A percentile compares a stretch with the other conserved stretches of the same genome.
Evolutionary conservation across 176 grass and related monocot genomes (phyloP).

Genomic region (Hordeum vulgare): DNA sequence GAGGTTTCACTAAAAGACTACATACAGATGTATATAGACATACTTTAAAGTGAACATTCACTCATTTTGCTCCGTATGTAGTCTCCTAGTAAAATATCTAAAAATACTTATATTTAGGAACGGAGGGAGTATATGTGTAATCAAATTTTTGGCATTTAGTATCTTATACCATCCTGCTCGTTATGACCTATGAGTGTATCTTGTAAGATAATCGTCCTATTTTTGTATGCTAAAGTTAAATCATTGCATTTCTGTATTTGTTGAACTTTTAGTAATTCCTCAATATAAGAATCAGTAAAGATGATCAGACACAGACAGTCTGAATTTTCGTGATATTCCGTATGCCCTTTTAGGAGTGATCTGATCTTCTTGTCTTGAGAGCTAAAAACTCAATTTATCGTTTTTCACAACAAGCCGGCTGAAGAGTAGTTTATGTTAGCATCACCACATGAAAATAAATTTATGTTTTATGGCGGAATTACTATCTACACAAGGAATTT

Average conservation of each 20-base stretch:
- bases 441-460: neutral
- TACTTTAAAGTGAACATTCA: too few relatives aligned
- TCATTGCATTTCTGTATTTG: neutral
- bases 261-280: neutral
- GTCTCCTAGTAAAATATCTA: too few relatives aligned
- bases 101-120: too few relatives aligned
- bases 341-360: neutral
- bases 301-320: neutral
- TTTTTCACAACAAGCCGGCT: neutral
- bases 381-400: neutral
- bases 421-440: neutral
- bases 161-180: neutral
- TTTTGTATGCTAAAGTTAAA: neutral
- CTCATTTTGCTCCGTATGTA: too few relatives aligned
- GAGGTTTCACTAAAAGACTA: too few relatives aligned
- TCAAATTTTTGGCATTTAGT: conserved; percentile 5
- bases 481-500: neutral
- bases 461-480: neutral
- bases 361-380: neutral
- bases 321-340: neutral
- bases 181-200: neutral
- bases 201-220: neutral
- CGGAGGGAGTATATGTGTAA: neutral
- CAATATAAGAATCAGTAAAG: neutral
- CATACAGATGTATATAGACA: too few relatives aligned